A percentile compares a stretch with the other conserved stretches of the same genome.
Conservation (phyloP, 129 eudicot species). For the Helianthus annuus region HanXRQr2.0-SUNRISE NC_035449.2:85014373-85014872, state of each 20-base stretch:
- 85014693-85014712: not conserved
- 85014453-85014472: not conserved
- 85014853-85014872: not conserved
- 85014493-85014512: not conserved
- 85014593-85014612: not conserved
- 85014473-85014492: not conserved
- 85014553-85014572: not conserved
- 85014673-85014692: not conserved
- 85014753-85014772: not conserved
- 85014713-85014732: not conserved
- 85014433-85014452: not conserved
- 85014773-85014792: not conserved
- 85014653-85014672: not conserved
- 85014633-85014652: not conserved
- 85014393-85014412: not conserved
- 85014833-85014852: not conserved
- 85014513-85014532: not conserved
- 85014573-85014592: not conserved
- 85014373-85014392: not conserved
- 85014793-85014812: not conserved
- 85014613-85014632: not conserved
- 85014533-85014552: not conserved
- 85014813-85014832: not conserved
- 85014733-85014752: not conserved
- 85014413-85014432: not conserved